These are phyloP conservation scores for Isatis lusitanica DNA, from an alignment of 441 rosid genomes.

Conservation along the genomic window DNA sequence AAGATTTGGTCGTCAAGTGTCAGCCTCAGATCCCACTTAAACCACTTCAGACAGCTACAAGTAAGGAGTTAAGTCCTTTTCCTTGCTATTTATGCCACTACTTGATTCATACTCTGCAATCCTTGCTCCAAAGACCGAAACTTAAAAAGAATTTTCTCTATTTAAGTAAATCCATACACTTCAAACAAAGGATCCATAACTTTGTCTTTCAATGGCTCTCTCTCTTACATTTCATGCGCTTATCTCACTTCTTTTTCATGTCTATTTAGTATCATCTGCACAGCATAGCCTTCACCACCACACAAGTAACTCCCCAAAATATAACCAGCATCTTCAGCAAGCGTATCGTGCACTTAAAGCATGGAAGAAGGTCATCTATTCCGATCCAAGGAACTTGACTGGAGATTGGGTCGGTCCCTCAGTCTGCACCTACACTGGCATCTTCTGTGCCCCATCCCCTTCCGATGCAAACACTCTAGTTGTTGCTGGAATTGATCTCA, in stretches of 20 bases:
- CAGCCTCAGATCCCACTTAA: conserved; percentile 76
- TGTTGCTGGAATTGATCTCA: conserved; percentile 81
- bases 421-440: conserved; percentile 71
- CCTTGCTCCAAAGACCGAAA: conserved; percentile 10
- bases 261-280: conserved; percentile 42
- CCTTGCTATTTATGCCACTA: conserved; percentile 37
- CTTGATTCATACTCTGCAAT: conserved; percentile 16
- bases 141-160: conserved; percentile 13
- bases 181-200: conserved; percentile 7
- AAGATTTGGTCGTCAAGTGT: conserved; percentile 40
- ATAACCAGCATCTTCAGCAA: conserved; percentile 53
- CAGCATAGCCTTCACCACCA: conserved; percentile 45
- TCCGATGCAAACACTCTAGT: conserved; percentile 48
- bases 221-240: conserved; percentile 25
- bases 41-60: conserved; percentile 62
- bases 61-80: conserved; percentile 73
- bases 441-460: conserved; percentile 58
- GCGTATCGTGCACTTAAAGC: conserved; percentile 75
- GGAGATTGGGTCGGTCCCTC: conserved; percentile 68
- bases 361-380: conserved; percentile 77
- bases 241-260: conserved; percentile 37
- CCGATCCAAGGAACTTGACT: conserved; percentile 85
- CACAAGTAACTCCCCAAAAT: conserved; percentile 31
- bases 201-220: conserved; percentile 50
- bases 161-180: conserved; percentile 27